Percentiles rank a stretch among this genome's conserved stretches.
Conservation (phyloP, 257 asterid genomes). For the Solanum pennellii region DNA sequence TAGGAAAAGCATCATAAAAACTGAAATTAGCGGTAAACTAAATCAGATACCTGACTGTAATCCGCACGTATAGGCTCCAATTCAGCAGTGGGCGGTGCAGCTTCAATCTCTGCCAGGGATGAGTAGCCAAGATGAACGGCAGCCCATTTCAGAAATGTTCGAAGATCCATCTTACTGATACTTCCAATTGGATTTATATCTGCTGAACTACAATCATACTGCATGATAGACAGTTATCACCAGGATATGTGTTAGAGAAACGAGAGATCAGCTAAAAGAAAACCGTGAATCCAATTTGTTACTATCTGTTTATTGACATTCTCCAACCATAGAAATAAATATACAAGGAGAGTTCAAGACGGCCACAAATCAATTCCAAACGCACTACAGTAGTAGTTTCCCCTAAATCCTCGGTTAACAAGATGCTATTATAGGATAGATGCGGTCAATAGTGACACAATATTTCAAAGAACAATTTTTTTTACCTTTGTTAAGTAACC, state of each 20-base stretch:
- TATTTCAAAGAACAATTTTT: not conserved
- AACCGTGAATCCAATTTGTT: not conserved
- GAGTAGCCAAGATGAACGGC: slow-evolving; percentile 75
- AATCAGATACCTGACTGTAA: slow-evolving; percentile 65
- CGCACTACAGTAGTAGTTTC: not conserved
- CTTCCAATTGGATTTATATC: slow-evolving; percentile 97
- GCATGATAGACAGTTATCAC: slow-evolving; percentile 9
- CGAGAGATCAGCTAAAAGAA: not conserved
- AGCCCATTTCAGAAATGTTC: slow-evolving; percentile 81
- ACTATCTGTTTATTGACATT: not conserved
- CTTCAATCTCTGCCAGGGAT: slow-evolving; percentile 80
- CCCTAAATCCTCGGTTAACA: not conserved
- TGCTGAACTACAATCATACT: slow-evolving; percentile 98
- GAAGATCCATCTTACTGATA: slow-evolving; percentile 82
- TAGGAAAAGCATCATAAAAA: not conserved
- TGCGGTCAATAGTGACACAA: not conserved
- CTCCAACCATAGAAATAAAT: not conserved
- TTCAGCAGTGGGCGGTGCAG: slow-evolving; percentile 96
- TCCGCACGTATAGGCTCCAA: slow-evolving; percentile 73
- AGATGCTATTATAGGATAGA: not conserved
- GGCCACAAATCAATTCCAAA: not conserved
- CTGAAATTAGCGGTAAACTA: not conserved
- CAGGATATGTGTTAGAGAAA: not conserved
- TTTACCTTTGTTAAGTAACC: slow-evolving; percentile 88
- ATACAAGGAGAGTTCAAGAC: not conserved